Evolutionary conservation across 129 eudicot species (phyloP).

Genomic region (Kitagawia praeruptora): DNA sequence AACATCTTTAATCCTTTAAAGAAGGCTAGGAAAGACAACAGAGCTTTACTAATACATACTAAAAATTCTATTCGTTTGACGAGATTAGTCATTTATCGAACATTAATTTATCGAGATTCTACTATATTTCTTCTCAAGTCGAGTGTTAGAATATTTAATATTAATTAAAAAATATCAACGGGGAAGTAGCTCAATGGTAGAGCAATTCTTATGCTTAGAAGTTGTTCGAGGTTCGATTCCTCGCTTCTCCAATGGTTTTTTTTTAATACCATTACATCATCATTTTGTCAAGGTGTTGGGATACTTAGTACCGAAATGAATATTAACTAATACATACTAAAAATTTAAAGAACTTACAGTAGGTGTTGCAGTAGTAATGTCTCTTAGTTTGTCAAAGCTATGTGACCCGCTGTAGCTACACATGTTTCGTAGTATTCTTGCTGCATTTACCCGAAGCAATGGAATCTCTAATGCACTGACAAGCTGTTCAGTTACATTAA

Average conservation of each 20-base stretch:
- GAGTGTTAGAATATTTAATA: no score
- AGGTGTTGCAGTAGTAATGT: slow-evolving; percentile 48
- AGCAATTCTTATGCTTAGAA: no score
- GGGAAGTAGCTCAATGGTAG: no score
- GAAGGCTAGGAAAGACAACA: background rate
- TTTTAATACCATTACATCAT: slow-evolving; percentile 17
- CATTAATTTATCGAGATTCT: no score
- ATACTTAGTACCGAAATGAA: background rate
- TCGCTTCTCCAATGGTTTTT: background rate
- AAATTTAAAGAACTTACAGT: slow-evolving; percentile 34
- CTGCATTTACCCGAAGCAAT: slow-evolving; percentile 50
- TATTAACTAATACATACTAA: background rate
- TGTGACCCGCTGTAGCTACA: slow-evolving; percentile 61
- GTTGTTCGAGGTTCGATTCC: no score
- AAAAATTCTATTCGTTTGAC: no score
- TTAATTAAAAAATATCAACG: no score
- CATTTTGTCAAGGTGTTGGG: no score
- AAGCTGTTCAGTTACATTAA: slow-evolving; percentile 36
- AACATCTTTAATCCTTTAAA: background rate
- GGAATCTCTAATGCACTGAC: slow-evolving; percentile 53
- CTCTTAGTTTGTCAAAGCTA: slow-evolving; percentile 43
- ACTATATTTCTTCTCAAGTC: no score
- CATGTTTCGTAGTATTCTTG: slow-evolving; percentile 56
- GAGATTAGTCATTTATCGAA: no score
- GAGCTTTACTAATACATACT: slow-evolving; percentile 1